A percentile compares a stretch with the other conserved stretches of the same genome.
phyloP scores from a whole-genome alignment of 2,329 filamentous ascomycete genomes.

The Aspergillus sp. region DNA sequence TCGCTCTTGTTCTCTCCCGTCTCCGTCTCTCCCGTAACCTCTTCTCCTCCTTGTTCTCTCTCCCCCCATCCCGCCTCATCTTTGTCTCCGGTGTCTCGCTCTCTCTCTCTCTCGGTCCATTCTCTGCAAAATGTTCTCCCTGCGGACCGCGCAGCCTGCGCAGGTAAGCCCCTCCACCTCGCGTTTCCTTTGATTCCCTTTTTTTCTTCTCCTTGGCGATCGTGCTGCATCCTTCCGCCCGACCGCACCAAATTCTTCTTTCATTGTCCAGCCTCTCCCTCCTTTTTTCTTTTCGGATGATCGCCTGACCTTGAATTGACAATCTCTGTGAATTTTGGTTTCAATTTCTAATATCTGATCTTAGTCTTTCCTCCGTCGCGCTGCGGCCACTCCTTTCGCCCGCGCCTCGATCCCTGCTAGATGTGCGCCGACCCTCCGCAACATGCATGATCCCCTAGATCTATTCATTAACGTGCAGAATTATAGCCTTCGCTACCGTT shows the following conservation, averaged over 20 bases:
- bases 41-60: conserved; percentile 12
- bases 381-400: conserved; percentile 47
- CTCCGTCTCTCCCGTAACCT: conserved; percentile 8
- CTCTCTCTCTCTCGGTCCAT: conserved; percentile 13
- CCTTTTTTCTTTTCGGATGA: background rate
- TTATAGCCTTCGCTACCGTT: conserved; percentile 70
- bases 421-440: conserved; percentile 46
- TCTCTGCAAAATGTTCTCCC: conserved; percentile 39
- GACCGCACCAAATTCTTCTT: conserved; percentile 20
- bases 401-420: conserved; percentile 53
- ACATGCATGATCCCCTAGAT: conserved; percentile 2
- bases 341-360: background rate
- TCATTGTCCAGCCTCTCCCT: conserved; percentile 18
- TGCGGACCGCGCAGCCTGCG: conserved; percentile 40
- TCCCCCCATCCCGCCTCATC: conserved; percentile 7
- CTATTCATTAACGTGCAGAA: conserved; percentile 21
- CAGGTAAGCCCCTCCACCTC: conserved; percentile 31
- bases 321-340: too few species aligned
- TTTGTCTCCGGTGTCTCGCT: conserved; percentile 8
- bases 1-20: conserved; percentile 10
- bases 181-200: conserved; percentile 35
- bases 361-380: conserved; percentile 58
- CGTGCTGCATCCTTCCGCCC: conserved; percentile 28
- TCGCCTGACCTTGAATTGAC: background rate
- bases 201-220: conserved; percentile 29